A percentile compares a stretch with the other conserved stretches of the same genome.
Conservation (phyloP, 2,329 filamentous ascomycete species). For the Beauveria varroae region DNA sequence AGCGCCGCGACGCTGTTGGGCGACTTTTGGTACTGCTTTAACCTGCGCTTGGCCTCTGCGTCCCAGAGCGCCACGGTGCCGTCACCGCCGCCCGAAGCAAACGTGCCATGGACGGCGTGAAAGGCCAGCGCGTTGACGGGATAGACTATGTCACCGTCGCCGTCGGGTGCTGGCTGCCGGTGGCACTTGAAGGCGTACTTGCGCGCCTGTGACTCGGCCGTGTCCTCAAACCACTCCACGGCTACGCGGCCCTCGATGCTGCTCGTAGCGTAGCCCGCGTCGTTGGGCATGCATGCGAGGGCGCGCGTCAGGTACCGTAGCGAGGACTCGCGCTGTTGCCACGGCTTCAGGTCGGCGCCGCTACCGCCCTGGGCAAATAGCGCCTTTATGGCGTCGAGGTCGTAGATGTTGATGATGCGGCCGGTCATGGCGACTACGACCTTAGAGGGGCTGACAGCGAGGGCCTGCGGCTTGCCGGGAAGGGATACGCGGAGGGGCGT, state of each 20-base stretch:
- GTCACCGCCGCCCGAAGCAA: conserved; percentile 84
- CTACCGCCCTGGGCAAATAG: conserved; percentile 39
- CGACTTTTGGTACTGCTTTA: conserved; percentile 83
- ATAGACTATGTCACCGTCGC: conserved; percentile 72
- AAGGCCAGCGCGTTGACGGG: conserved; percentile 87
- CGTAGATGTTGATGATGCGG: conserved; percentile 90
- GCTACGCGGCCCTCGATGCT: conserved; percentile 94
- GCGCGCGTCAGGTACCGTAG: conserved; percentile 94
- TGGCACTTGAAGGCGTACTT: conserved; percentile 99
- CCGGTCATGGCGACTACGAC: conserved; percentile 94
- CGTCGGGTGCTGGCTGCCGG: conserved; percentile 60
- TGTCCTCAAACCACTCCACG: conserved; percentile 96
- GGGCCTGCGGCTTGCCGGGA: conserved; percentile 81
- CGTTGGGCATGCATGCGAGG: conserved; percentile 93
- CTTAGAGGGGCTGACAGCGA: conserved; percentile 70
- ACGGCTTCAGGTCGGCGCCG: conserved; percentile 58
- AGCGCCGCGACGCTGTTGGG: conserved; percentile 70
- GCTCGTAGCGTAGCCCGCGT: conserved; percentile 84
- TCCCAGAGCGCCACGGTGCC: conserved; percentile 93
- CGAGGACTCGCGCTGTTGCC: conserved; percentile 89
- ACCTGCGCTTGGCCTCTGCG: conserved; percentile 78
- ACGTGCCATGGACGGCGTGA: conserved; percentile 75
- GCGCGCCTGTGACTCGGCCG: conserved; percentile 73
- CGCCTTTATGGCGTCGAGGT: conserved; percentile 60
- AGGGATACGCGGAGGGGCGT: conserved; percentile 60